phyloP scores from a whole-genome alignment of 2,329 filamentous ascomycete genomes.

The Pseudogymnoascus sp. region DNA sequence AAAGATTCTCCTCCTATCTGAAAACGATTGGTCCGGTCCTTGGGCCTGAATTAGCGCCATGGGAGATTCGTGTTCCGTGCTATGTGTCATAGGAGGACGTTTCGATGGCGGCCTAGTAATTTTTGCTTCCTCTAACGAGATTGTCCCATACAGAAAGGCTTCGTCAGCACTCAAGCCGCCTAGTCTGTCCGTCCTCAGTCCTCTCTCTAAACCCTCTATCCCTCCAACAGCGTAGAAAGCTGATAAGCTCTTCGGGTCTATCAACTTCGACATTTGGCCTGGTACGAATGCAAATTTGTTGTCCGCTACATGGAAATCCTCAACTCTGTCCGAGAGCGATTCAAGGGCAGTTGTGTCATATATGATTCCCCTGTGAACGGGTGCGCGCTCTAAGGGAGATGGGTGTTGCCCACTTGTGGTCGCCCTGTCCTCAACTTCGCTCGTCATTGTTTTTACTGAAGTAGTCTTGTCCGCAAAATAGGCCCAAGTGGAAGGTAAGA shows the following conservation, averaged over 20 bases:
- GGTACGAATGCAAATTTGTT: constrained; percentile 65
- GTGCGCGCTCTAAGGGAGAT: background rate
- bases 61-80: constrained; percentile 60
- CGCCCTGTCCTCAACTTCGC: background rate
- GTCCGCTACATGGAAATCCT: constrained; percentile 54
- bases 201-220: constrained; percentile 61
- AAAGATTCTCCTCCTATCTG: constrained; percentile 52
- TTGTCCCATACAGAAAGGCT: constrained; percentile 45
- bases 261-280: constrained; percentile 61
- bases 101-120: background rate
- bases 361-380: background rate
- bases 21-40: constrained; percentile 55
- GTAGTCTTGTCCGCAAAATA: background rate
- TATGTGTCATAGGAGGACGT: constrained; percentile 23
- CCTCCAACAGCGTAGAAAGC: constrained; percentile 68
- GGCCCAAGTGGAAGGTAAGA: background rate
- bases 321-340: constrained; percentile 16
- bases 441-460: background rate
- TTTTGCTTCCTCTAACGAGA: constrained; percentile 53
- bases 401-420: background rate
- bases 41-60: constrained; percentile 51
- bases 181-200: constrained; percentile 54
- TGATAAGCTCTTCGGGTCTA: constrained; percentile 65
- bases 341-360: background rate
- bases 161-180: constrained; percentile 66